Conservation (phyloP, 1,284 basidiomycete species). For the Nidula niveotomentosa region DNA sequence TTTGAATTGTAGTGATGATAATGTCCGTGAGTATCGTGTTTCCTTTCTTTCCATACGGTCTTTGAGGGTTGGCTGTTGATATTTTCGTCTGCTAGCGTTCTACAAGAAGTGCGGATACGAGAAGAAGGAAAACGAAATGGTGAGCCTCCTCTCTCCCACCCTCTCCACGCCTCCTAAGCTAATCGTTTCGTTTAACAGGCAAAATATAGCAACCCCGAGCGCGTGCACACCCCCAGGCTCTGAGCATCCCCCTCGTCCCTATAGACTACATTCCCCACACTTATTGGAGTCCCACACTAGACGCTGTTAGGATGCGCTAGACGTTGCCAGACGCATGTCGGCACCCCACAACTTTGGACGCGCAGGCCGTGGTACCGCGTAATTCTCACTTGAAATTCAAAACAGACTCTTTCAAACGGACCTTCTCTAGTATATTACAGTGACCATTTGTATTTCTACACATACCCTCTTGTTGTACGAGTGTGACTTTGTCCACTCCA, state of each 20-base stretch:
- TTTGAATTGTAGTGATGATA: constrained; percentile 89
- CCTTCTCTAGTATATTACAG: no score
- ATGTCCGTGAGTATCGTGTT: constrained; percentile 73
- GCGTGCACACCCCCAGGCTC: constrained; percentile 5
- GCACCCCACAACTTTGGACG: no score
- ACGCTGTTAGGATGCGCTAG: no score
- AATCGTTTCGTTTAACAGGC: constrained; percentile 1
- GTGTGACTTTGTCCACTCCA: no score
- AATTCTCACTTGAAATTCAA: no score
- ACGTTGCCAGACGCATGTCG: no score
- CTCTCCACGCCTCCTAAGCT: background rate
- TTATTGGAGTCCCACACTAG: no score
- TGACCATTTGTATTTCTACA: no score
- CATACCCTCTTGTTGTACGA: no score
- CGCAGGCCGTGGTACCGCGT: no score
- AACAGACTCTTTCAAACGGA: no score
- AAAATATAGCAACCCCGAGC: constrained; percentile 2
- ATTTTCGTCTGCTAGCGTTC: constrained; percentile 65
- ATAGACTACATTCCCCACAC: no score
- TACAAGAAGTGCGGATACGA: constrained; percentile 95
- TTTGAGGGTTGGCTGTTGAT: constrained; percentile 8
- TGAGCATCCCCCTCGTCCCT: background rate
- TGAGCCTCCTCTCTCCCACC: constrained; percentile 13
- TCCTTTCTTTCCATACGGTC: constrained; percentile 1
- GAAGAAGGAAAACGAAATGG: constrained; percentile 93